A percentile compares a stretch with the other conserved stretches of the same genome.
Conservation (phyloP, 352 stramenopile species). For the Phytophthora macrochlamydospora region DNA sequence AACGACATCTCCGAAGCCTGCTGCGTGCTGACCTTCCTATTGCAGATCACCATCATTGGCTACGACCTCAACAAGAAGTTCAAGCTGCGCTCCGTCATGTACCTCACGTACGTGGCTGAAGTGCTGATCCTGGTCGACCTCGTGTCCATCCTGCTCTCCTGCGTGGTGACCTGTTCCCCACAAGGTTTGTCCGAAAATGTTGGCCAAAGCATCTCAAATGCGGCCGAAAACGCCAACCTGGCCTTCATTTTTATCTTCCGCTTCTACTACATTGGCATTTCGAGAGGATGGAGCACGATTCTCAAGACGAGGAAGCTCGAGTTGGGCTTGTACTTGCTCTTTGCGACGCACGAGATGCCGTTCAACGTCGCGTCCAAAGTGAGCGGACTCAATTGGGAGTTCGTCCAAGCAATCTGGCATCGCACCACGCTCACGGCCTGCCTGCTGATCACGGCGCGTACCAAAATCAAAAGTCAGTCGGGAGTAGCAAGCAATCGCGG, state of each 20-base stretch:
- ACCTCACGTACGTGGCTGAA: slow-evolving; percentile 34
- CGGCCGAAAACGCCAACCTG: slow-evolving; percentile 26
- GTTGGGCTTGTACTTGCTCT: slow-evolving; percentile 37
- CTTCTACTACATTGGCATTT: slow-evolving; percentile 43
- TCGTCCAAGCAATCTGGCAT: slow-evolving; percentile 43
- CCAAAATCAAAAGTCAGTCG: slow-evolving; percentile 12
- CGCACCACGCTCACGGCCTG: slow-evolving; percentile 41
- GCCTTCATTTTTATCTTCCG: slow-evolving; percentile 42
- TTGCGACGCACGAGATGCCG: slow-evolving; percentile 45
- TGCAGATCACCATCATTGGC: slow-evolving; percentile 53
- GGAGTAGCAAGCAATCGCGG: background rate
- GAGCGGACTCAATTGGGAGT: slow-evolving; percentile 46
- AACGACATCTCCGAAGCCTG: slow-evolving; percentile 46
- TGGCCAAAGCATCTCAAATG: slow-evolving; percentile 18
- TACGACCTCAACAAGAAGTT: slow-evolving; percentile 39
- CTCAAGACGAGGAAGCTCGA: slow-evolving; percentile 29
- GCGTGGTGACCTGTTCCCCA: slow-evolving; percentile 7
- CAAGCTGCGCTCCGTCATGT: slow-evolving; percentile 39
- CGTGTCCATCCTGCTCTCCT: slow-evolving; percentile 16
- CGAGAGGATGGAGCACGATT: slow-evolving; percentile 29
- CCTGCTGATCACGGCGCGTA: slow-evolving; percentile 32
- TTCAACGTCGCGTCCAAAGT: slow-evolving; percentile 29
- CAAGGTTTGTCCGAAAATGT: slow-evolving; percentile 1
- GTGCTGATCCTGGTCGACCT: slow-evolving; percentile 9
- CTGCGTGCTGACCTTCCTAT: slow-evolving; percentile 40